Base-by-base conservation (phyloP, 2,329 filamentous ascomycete genomes). In the Nectriaceae sp. region DNA sequence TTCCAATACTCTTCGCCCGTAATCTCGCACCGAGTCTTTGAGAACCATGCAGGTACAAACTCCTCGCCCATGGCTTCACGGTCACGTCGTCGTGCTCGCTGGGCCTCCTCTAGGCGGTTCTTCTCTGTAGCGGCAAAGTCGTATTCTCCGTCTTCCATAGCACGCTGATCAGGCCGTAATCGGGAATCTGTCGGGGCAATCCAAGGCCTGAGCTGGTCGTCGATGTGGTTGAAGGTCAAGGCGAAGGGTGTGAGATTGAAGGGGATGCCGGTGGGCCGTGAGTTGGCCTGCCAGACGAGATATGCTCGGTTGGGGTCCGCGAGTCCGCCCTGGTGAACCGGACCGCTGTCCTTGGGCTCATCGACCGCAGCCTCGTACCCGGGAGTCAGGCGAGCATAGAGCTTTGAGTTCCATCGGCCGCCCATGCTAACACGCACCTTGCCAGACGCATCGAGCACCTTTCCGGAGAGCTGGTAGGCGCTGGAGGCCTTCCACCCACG, bases 61-160 rank as follows among this genome's bases (percentile, higher is more conserved):
- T 93, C 85, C 54, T 95, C 88, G 4, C 94, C 94, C 3, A 73
- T 80, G 22, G 80, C 79, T 70, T 99, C 93, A 20, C 92, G 78
- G 49, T 79, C 74, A 46, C 89, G 75, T 52, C 94, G 76, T 49
- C 87, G 85, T 10, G 86, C 84, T 50, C 94, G 80, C 75, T 99
- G 94, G 55, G 86, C 91, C 74, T 97, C 89, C 70, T 99, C 94
- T 0, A 99, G 82, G 2, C 94, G 80, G 64, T 93, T 94, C 82
- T 99, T 99, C 76, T 99, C 94, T 4, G 82, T 83, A 0, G 93
- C 94, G 2, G 94, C 94, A 50, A 94, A 79, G 63, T 97, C 93
- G 65, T 99, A 99, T 70, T 92, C 84, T n/a, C 93, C 94, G 53
- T 97, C 92, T 68, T 99, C 94, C 94, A 99, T 99, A 2, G 94